Evolutionary conservation across 2,329 filamentous ascomycete species (phyloP).

Genomic region (Alternaria brassicicola): DNA sequence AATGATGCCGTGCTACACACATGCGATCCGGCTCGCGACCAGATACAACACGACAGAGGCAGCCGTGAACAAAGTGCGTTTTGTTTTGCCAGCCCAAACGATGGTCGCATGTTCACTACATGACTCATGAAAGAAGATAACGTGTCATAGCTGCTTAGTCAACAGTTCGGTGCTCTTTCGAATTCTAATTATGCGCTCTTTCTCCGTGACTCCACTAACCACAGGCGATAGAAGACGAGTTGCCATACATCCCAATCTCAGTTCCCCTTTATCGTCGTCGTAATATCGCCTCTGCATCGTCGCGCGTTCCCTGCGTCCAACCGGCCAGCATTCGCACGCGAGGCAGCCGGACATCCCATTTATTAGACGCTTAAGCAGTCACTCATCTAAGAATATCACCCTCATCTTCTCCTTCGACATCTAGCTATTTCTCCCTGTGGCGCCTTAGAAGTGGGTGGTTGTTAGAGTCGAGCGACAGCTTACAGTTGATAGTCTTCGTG

Average conservation of each 20-base stretch:
- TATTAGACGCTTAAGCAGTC: neutral
- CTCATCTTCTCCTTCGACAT: slow-evolving; percentile 1
- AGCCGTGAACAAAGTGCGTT: too few species aligned
- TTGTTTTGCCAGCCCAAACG: too few species aligned
- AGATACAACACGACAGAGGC: too few species aligned
- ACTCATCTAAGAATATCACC: neutral
- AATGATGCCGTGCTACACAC: neutral
- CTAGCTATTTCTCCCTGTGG: slow-evolving; percentile 7
- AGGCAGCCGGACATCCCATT: neutral
- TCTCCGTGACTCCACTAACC: neutral
- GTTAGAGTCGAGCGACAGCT: neutral
- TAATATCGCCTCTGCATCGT: neutral
- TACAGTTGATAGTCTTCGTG: slow-evolving; percentile 15
- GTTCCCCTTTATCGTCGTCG: neutral
- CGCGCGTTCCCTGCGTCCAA: neutral
- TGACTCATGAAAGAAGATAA: neutral
- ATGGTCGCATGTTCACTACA: neutral
- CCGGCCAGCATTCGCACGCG: neutral
- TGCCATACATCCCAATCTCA: neutral
- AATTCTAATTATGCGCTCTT: neutral
- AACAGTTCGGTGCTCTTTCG: neutral
- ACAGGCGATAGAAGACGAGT: neutral
- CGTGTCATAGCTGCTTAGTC: neutral
- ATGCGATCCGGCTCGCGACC: neutral
- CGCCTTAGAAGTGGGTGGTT: neutral